phyloP scores from a whole-genome alignment of 305 asterid species.

The Caryopteris hybrid region DNA sequence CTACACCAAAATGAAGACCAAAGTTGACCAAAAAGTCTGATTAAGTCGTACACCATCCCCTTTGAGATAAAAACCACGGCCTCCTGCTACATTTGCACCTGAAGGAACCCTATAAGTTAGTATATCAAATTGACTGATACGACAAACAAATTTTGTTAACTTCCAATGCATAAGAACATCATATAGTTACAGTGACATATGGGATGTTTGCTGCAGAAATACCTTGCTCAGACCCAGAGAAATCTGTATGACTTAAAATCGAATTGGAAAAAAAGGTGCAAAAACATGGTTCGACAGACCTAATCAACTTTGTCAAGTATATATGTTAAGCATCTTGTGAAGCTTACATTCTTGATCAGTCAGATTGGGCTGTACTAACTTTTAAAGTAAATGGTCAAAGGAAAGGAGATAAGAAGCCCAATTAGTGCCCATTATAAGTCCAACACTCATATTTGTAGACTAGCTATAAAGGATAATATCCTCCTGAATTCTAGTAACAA shows the following conservation, averaged over 20 bases:
- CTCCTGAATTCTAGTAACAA: not conserved
- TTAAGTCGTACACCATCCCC: constrained; percentile 61
- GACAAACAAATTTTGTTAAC: too few relatives aligned
- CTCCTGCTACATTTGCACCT: constrained; percentile 61
- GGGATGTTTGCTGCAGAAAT: not conserved
- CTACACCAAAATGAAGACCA: constrained; percentile 40
- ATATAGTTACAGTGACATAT: not conserved
- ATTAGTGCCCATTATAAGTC: not conserved
- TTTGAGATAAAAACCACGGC: constrained; percentile 58
- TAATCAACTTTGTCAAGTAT: not conserved
- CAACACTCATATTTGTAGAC: not conserved
- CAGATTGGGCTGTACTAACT: not conserved
- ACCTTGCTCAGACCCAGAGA: not conserved
- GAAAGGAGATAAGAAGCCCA: not conserved
- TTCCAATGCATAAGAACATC: not conserved
- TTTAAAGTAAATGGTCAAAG: not conserved
- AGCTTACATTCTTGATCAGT: not conserved
- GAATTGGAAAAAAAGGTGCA: not conserved
- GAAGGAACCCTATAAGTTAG: not conserved
- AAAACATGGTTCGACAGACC: not conserved
- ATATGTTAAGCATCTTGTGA: not conserved
- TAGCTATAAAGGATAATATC: not conserved
- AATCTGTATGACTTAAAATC: not conserved
- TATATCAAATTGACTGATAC: constrained; percentile 6
- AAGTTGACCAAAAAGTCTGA: constrained; percentile 54